phyloP scores from a whole-genome alignment of 345 rosid genomes.

The Geranium rotundifolium region DNA sequence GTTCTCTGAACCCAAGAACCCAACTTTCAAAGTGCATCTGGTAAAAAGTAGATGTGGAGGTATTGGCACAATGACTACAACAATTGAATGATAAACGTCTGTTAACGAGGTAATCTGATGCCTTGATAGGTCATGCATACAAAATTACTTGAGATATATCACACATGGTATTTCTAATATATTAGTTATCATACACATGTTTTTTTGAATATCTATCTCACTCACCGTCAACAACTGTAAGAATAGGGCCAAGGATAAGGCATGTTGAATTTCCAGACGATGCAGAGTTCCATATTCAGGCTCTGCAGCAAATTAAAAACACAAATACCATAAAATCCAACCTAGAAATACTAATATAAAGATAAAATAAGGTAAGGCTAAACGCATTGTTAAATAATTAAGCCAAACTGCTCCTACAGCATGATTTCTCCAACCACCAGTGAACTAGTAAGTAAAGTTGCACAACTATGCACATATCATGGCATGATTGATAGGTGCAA shows the following conservation, averaged over 20 bases:
- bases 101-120: not conserved
- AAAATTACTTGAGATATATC: too few relatives aligned
- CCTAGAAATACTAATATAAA: too few relatives aligned
- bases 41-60: not conserved
- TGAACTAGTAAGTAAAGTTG: too few relatives aligned
- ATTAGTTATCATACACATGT: too few relatives aligned
- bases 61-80: not conserved
- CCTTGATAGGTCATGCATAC: not conserved
- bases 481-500: not conserved
- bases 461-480: not conserved
- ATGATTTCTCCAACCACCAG: too few relatives aligned
- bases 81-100: not conserved
- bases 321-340: not conserved
- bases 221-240: too few relatives aligned
- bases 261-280: not conserved
- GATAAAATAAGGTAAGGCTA: too few relatives aligned
- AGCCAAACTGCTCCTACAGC: too few relatives aligned
- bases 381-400: too few relatives aligned
- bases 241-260: not conserved
- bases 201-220: too few relatives aligned
- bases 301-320: not conserved
- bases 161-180: too few relatives aligned
- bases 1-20: not conserved
- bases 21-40: not conserved
- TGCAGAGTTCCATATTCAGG: not conserved